Conservation (phyloP, 257 asterid species). For the Petunia axillaris region DNA sequence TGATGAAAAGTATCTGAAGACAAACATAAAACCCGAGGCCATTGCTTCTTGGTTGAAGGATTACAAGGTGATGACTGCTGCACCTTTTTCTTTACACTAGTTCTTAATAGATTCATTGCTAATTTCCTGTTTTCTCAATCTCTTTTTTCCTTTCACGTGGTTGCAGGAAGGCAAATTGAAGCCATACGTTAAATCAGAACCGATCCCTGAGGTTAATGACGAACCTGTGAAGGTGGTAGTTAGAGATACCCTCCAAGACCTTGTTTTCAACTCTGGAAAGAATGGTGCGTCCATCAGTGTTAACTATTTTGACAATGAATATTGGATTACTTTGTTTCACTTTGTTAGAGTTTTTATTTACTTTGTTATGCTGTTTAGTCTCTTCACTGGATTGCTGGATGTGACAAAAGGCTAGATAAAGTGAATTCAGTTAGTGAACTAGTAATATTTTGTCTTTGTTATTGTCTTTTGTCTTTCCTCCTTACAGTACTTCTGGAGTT, state of each 20-base stretch:
- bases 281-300: constrained; percentile 49
- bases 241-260: constrained; percentile 58
- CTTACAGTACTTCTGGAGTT: constrained; percentile 69
- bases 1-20: constrained; percentile 57
- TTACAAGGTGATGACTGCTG: constrained; percentile 46
- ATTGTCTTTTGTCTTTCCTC: neutral
- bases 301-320: neutral
- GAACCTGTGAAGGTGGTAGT: constrained; percentile 93
- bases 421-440: neutral
- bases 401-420: too few species aligned
- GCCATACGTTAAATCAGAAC: constrained; percentile 69
- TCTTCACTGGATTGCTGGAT: too few species aligned
- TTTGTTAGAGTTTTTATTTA: neutral
- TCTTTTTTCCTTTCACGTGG: neutral
- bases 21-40: constrained; percentile 60
- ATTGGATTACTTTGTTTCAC: neutral
- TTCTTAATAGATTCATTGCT: too few species aligned
- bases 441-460: neutral
- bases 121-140: neutral
- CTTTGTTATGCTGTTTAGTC: too few species aligned
- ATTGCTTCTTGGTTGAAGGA: constrained; percentile 68
- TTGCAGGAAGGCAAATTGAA: constrained; percentile 65
- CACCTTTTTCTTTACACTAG: neutral
- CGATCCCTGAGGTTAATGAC: constrained; percentile 70
- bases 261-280: constrained; percentile 74